These are phyloP conservation scores for Kernera saxatilis DNA, from an alignment of 345 rosid species.

Conservation along the genomic window DNA sequence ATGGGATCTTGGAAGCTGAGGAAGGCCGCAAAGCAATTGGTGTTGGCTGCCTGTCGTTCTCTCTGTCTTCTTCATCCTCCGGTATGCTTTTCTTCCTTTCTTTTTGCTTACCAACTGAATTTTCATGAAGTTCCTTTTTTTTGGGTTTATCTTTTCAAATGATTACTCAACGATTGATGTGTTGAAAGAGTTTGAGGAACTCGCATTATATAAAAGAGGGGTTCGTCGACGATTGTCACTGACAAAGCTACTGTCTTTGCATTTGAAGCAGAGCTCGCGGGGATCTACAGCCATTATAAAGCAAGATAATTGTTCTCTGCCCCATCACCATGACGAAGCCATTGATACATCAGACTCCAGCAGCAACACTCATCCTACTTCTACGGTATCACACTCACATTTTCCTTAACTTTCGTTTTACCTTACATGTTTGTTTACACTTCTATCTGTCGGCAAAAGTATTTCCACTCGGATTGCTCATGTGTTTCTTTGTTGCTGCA, in stretches of 20 bases:
- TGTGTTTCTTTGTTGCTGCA: background rate
- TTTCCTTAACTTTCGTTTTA: background rate
- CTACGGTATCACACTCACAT: slow-evolving; percentile 38
- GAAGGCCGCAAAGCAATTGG: slow-evolving; percentile 58
- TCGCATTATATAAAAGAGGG: background rate
- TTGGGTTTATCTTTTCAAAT: background rate
- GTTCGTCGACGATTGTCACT: no score
- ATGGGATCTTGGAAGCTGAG: slow-evolving; percentile 51
- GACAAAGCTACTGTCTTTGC: background rate
- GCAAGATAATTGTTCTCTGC: background rate
- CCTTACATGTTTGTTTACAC: no score
- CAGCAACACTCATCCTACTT: slow-evolving; percentile 25
- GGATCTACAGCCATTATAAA: slow-evolving; percentile 2
- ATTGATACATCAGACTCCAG: slow-evolving; percentile 34
- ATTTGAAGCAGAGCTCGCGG: background rate
- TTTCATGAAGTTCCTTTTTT: background rate
- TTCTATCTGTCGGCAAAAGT: background rate
- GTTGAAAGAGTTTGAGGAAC: background rate
- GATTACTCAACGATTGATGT: background rate
- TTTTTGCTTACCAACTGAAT: background rate
- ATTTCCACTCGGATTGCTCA: background rate
- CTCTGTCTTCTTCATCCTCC: slow-evolving; percentile 31
- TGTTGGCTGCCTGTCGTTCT: slow-evolving; percentile 63
- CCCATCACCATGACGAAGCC: slow-evolving; percentile 26
- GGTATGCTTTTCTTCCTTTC: slow-evolving; percentile 27